Percentiles rank a stretch among this genome's conserved stretches.
phyloP scores from a whole-genome alignment of 1,139 yeast genomes.

The Yamadazyma friedrichii region DNA sequence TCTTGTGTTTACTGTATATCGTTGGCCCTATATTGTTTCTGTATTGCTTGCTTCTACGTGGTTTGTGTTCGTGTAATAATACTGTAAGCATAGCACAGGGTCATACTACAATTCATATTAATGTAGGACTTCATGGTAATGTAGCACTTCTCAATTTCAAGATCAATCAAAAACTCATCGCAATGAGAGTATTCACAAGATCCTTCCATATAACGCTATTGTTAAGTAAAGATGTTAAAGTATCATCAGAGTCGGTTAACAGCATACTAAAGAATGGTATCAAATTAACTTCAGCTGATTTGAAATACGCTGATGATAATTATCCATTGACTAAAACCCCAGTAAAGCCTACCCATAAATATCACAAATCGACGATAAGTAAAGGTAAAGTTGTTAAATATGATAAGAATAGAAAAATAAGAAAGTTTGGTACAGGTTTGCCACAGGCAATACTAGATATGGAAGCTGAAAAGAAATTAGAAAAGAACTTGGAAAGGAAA shows the following conservation, averaged over 20 bases:
- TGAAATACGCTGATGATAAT: slow-evolving; percentile 8
- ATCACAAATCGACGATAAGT: background rate
- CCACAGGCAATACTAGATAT: background rate
- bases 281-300: slow-evolving; percentile 9
- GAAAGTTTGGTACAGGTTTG: background rate
- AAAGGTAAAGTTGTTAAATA: background rate
- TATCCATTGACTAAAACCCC: background rate
- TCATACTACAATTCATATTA: too few relatives aligned
- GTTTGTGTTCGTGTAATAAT: background rate
- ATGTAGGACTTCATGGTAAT: too few relatives aligned
- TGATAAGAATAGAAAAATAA: background rate
- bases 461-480: slow-evolving; percentile 5
- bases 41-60: background rate
- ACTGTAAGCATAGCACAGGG: too few relatives aligned
- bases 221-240: slow-evolving; percentile 6
- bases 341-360: background rate
- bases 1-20: background rate
- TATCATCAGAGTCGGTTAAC: slow-evolving; percentile 12
- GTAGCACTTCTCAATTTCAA: background rate
- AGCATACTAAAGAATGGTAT: slow-evolving; percentile 12
- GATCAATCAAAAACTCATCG: background rate
- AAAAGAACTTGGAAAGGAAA: slow-evolving; percentile 7
- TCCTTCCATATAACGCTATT: slow-evolving; percentile 1
- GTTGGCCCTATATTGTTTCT: too few relatives aligned
- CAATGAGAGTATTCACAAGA: slow-evolving; percentile 4